Base-by-base conservation (phyloP, 1,139 yeast species). In the Lodderomyces oxycetoniae region DNA sequence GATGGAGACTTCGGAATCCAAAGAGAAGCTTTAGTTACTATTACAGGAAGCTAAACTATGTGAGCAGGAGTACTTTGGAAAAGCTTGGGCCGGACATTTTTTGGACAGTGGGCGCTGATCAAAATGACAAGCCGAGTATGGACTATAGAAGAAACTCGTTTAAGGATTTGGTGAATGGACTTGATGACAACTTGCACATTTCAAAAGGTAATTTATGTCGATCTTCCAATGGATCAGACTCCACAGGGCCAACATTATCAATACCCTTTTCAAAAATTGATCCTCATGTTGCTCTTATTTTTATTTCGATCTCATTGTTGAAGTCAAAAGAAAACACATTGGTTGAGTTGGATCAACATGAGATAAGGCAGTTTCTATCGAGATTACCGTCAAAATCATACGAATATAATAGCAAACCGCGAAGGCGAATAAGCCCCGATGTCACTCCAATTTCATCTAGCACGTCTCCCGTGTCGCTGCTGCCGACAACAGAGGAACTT, bases 311-410 rank as follows among this genome's bases (percentile, higher is more conserved):
- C 35, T 88, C 96, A 1, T 72, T 88, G 34, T 64, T 89, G 43
- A 87, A 86, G 55, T 78, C 91, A 32, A 82, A 84, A 54, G 89
- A 84, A 49, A 77, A 77, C 46, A 77, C 82, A 26, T 67, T 89
- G 39, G 70, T 86, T 43, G 96, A 89, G 52, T 75, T 87, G 43
- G 97, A 89, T 51, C 95, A 85, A 53, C 80, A 86, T 45, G 97
- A 89, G 59, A 85, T 87, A 26, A 69, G 89, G 32, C 95, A 88
- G 52, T 79, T 77, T 46, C 66, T 89, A 42, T 76, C 79, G 36
- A 71, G 83, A 38, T 65, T 63, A 37, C 69, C 77, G 30, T 57
- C 71, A 9, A 67, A 64, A 40, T 60, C 70, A 3, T 63, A 62
- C 47, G 57, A 51, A 31, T 46, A 52, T 28, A 56, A 45, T 46